Evolutionary conservation across 1,139 yeast genomes (phyloP).

Genomic region (Pichia sp.): DNA sequence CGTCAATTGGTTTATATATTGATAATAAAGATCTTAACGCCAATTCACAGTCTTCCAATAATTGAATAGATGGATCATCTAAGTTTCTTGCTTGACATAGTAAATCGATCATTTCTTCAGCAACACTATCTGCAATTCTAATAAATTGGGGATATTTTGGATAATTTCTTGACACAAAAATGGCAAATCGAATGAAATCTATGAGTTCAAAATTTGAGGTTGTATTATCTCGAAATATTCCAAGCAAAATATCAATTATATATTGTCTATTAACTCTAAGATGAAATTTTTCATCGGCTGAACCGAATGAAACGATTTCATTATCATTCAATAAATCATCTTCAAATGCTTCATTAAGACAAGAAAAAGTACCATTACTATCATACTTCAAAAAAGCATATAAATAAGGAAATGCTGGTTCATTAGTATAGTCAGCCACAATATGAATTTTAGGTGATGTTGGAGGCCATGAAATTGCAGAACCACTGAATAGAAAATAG

Average conservation of each 20-base stretch:
- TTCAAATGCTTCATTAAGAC: conserved; percentile 74
- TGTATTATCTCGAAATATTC: conserved; percentile 36
- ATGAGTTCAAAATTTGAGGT: conserved; percentile 29
- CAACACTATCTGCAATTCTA: conserved; percentile 53
- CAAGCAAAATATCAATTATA: conserved; percentile 59
- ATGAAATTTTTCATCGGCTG: conserved; percentile 22
- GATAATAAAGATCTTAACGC: conserved; percentile 66
- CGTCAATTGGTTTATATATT: conserved; percentile 50
- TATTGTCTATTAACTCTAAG: conserved; percentile 50
- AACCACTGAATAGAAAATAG: conserved; percentile 49
- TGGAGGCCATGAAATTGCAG: conserved; percentile 42
- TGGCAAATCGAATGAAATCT: conserved; percentile 44
- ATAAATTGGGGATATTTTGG: conserved; percentile 78
- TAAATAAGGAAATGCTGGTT: conserved; percentile 55
- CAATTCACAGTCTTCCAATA: conserved; percentile 59
- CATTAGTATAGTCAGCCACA: conserved; percentile 26
- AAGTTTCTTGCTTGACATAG: conserved; percentile 35
- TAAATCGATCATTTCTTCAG: conserved; percentile 42
- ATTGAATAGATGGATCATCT: conserved; percentile 15
- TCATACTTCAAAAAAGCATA: conserved; percentile 42
- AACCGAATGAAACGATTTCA: conserved; percentile 24
- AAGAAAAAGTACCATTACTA: conserved; percentile 53
- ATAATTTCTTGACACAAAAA: conserved; percentile 69
- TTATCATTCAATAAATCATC: conserved; percentile 59
- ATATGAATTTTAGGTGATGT: conserved; percentile 29